phyloP scores from a whole-genome alignment of 106 monocot genomes.

The Acanthochlamys bracteata region DNA sequence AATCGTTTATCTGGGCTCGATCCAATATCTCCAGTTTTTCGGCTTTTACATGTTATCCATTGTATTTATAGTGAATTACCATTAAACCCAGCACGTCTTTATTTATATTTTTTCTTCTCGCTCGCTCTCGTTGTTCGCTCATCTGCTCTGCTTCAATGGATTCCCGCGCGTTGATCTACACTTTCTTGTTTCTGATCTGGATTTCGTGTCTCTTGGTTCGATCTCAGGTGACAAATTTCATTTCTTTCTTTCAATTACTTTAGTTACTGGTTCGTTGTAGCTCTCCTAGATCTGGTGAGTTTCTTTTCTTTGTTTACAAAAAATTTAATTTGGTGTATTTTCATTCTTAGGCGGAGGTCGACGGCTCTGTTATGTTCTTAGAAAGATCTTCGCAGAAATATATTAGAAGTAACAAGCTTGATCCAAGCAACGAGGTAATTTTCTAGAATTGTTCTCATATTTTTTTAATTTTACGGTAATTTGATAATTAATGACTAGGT shows the following conservation, averaged over 20 bases:
- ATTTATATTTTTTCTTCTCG: no score
- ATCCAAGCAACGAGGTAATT: conserved; percentile 9
- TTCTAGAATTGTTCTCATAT: no score
- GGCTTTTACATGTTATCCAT: no score
- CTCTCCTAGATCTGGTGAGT: background rate
- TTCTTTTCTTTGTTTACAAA: background rate
- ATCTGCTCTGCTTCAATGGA: conserved; percentile 6
- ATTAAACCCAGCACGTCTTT: no score
- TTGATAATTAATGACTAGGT: no score
- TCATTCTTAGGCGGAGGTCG: conserved; percentile 4
- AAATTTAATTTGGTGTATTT: conserved; percentile 1
- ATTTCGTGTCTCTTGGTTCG: background rate
- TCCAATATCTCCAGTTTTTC: no score
- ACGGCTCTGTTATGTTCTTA: conserved; percentile 18
- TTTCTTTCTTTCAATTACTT: background rate
- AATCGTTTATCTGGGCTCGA: no score
- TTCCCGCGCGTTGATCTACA: background rate
- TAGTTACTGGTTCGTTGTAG: background rate
- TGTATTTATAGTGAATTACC: no score
- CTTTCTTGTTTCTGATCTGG: background rate
- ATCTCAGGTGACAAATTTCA: conserved; percentile 1
- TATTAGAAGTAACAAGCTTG: conserved; percentile 7
- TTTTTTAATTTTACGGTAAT: no score
- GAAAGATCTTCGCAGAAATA: conserved; percentile 13
- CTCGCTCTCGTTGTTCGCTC: background rate